Base-by-base conservation (phyloP, 768 basidiomycete genomes). In the Mycena chlorophos region DNA sequence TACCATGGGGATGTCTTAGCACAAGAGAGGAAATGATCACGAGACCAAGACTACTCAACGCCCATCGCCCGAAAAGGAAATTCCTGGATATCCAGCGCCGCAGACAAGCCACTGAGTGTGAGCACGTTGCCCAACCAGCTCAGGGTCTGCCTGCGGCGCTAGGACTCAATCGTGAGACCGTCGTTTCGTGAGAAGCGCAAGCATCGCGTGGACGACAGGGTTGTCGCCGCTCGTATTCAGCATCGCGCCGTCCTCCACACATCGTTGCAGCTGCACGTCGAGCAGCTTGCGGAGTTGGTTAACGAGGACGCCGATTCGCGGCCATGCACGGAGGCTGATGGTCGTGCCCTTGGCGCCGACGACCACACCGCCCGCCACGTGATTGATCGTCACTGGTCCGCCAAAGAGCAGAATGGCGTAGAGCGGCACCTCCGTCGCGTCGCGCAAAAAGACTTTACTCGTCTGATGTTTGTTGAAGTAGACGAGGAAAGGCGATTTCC, bases 361-460 rank as follows among this genome's bases (percentile, higher is more conserved):
- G 3, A 79, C 82, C 38, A 95, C 68, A 0, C 89, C 91, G n/a
- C 91, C 90, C 10, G 77, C 82, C 39, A 92, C 78, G 62, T 94
- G 90, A 62, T 94, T 87, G 50, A 94, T 83, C 4, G 82, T 71
- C 17, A 97, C 84, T 4, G 79, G 75, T 0, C 92, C 93, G 2
- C 94, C 94, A 62, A 96, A 93, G 6, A 97, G 75, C 26, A 97
- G 71, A 14, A 95, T 71, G 1, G 85, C 89, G 67, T 91, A 95
- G n/a, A 94, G 72, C 5, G 94, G 91, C n/a, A 94, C 91, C 80
- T 95, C 89, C 1, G 91, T 94, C 4, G 85, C 91, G 68, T 94
- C 94, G 40, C 91, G 79, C 59, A 98, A 65, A 69, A 89, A 97
- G 1, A 91, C 78, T 69, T 97, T 95, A 17, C 77, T 87, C 12